phyloP scores from a whole-genome alignment of 495 filamentous ascomycete species.

The Lentithecium fluviatile region DNA sequence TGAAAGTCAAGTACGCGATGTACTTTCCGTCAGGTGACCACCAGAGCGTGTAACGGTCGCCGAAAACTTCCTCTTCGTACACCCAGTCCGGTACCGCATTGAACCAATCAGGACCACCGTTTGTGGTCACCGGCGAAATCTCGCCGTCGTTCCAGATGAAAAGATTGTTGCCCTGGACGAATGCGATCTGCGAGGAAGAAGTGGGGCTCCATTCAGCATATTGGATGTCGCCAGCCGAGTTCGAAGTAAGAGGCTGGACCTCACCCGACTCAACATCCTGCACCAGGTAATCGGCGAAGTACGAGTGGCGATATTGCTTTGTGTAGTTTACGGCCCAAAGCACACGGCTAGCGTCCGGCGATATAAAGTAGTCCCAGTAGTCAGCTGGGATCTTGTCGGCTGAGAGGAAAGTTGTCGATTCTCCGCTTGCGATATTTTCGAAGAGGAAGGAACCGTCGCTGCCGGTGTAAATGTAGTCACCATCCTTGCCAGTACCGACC shows the following conservation, averaged over 20 bases:
- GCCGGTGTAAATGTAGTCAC: constrained; percentile 51
- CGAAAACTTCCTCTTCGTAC: constrained; percentile 61
- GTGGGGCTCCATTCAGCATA: constrained; percentile 53
- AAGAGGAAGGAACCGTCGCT: constrained; percentile 49
- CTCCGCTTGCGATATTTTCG: constrained; percentile 51
- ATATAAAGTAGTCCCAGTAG: constrained; percentile 45
- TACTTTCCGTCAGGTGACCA: constrained; percentile 58
- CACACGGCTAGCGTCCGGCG: constrained; percentile 49
- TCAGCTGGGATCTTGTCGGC: constrained; percentile 36
- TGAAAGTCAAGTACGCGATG: constrained; percentile 57
- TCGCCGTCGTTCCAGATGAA: constrained; percentile 52
- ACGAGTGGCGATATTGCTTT: constrained; percentile 59
- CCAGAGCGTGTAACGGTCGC: constrained; percentile 53
- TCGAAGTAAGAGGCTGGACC: constrained; percentile 47
- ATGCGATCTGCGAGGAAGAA: constrained; percentile 52
- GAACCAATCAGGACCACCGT: constrained; percentile 56
- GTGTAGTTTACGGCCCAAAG: constrained; percentile 49
- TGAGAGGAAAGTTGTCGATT: constrained; percentile 49
- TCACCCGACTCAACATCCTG: constrained; percentile 50
- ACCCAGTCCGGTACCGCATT: constrained; percentile 64
- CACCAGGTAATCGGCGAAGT: constrained; percentile 57
- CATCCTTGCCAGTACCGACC: constrained; percentile 45
- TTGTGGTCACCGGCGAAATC: constrained; percentile 52
- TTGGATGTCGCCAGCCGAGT: constrained; percentile 56
- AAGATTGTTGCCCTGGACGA: constrained; percentile 57